phyloP scores from a whole-genome alignment of 768 basidiomycete genomes.

The Cytidiella melzeri region DNA sequence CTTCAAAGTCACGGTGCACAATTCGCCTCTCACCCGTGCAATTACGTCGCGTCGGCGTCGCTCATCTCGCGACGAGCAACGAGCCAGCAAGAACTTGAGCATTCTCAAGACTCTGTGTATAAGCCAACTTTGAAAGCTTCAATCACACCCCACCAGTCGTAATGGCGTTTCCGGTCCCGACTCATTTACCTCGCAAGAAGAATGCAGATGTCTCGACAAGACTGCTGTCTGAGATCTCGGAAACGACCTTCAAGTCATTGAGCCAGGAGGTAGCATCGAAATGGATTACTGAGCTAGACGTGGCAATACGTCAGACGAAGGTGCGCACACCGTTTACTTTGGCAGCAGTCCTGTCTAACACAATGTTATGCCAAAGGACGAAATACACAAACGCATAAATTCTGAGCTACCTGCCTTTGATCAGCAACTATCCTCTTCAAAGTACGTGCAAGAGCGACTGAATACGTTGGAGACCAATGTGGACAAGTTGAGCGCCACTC shows the following conservation, averaged over 20 bases:
- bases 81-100: no score
- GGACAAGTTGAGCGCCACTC: slow-evolving; percentile 38
- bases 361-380: slow-evolving; percentile 37
- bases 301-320: slow-evolving; percentile 64
- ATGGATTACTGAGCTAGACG: slow-evolving; percentile 71
- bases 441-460: slow-evolving; percentile 57
- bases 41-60: no score
- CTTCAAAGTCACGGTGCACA: no score
- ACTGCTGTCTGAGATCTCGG: slow-evolving; percentile 65
- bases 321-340: slow-evolving; percentile 34
- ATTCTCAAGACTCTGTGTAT: no score
- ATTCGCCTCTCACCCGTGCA: no score
- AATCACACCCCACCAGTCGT: no score
- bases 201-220: slow-evolving; percentile 62
- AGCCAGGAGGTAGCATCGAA: slow-evolving; percentile 55
- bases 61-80: no score
- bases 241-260: slow-evolving; percentile 50
- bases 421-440: slow-evolving; percentile 53
- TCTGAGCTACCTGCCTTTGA: slow-evolving; percentile 58
- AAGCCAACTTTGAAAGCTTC: no score
- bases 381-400: slow-evolving; percentile 70
- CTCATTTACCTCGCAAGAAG: slow-evolving; percentile 64
- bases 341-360: no score
- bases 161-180: slow-evolving; percentile 74
- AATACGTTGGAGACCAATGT: slow-evolving; percentile 46